These are phyloP conservation scores for Mycotypha africana DNA, from an alignment of 371 early-diverging fungal species.

Conservation along the genomic window DNA sequence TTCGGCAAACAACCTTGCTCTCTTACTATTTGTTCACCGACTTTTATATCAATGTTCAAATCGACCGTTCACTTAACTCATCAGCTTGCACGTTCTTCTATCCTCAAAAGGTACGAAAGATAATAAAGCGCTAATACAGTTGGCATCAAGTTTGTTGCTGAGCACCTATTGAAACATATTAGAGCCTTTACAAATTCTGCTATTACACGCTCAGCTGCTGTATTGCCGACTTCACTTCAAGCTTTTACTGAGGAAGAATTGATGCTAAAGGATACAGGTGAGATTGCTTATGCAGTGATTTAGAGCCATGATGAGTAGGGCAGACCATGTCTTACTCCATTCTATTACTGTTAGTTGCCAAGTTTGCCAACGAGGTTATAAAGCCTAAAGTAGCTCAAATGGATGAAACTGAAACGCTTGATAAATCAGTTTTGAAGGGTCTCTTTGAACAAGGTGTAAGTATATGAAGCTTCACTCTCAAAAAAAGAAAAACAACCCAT, in stretches of 20 bases:
- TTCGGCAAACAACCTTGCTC: no score
- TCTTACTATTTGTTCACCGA: no score
- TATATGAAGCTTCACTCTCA: constrained; percentile 1
- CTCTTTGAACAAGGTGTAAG: constrained; percentile 87
- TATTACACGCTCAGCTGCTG: constrained; percentile 29
- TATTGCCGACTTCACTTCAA: constrained; percentile 55
- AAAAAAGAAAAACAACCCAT: neutral
- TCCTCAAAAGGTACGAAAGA: no score
- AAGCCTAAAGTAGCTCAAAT: constrained; percentile 86
- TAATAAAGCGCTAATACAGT: no score
- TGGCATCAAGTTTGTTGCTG: no score
- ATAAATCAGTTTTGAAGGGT: constrained; percentile 75
- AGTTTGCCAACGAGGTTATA: constrained; percentile 81
- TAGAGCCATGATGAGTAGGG: no score
- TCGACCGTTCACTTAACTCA: no score
- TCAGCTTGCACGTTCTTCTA: no score
- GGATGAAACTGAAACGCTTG: constrained; percentile 90
- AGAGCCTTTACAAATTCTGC: constrained; percentile 46
- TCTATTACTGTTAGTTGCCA: constrained; percentile 73
- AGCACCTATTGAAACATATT: no score
- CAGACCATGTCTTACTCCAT: neutral
- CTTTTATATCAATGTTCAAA: no score
- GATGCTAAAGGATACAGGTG: constrained; percentile 74
- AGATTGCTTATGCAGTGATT: no score
- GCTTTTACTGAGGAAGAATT: constrained; percentile 80